Percentiles rank a stretch among this genome's conserved stretches.
Conservation (phyloP, 2,329 filamentous ascomycete genomes). For the Diplocarpon mali region DNA sequence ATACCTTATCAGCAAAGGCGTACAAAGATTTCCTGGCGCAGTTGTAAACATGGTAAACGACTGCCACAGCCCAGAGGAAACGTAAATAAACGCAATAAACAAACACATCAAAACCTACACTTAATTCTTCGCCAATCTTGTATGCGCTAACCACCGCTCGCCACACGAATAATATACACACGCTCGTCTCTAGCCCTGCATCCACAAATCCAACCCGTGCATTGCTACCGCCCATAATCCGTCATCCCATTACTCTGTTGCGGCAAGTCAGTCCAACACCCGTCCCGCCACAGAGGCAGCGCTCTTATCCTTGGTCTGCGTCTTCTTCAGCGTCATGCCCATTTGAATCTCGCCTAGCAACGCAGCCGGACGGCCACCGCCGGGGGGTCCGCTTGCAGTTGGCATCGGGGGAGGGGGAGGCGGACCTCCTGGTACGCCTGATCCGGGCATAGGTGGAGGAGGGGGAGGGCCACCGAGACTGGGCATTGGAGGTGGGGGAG, state of each 20-base stretch:
- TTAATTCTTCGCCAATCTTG: no score
- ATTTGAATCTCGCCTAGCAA: conserved; percentile 75
- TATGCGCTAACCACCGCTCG: no score
- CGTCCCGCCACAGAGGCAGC: conserved; percentile 60
- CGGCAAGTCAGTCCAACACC: conserved; percentile 38
- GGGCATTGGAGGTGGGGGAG: conserved; percentile 29
- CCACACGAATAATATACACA: no score
- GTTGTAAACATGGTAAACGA: no score
- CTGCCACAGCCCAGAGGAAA: no score
- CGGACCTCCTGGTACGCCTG: conserved; percentile 25
- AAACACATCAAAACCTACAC: no score
- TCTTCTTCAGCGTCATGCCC: conserved; percentile 74
- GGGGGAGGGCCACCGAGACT: conserved; percentile 24
- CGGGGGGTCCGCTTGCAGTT: conserved; percentile 23
- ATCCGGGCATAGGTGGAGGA: conserved; percentile 27
- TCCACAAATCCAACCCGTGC: no score
- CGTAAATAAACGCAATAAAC: no score
- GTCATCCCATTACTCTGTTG: neutral
- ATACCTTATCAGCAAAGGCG: no score
- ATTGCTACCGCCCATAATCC: no score
- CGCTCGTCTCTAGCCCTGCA: no score
- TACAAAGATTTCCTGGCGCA: no score
- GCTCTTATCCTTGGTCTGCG: conserved; percentile 81
- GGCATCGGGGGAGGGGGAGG: conserved; percentile 31
- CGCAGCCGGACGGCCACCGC: conserved; percentile 42